Base-by-base conservation (phyloP, 2,329 filamentous ascomycete species). In the Colletotrichum aenigma region DNA sequence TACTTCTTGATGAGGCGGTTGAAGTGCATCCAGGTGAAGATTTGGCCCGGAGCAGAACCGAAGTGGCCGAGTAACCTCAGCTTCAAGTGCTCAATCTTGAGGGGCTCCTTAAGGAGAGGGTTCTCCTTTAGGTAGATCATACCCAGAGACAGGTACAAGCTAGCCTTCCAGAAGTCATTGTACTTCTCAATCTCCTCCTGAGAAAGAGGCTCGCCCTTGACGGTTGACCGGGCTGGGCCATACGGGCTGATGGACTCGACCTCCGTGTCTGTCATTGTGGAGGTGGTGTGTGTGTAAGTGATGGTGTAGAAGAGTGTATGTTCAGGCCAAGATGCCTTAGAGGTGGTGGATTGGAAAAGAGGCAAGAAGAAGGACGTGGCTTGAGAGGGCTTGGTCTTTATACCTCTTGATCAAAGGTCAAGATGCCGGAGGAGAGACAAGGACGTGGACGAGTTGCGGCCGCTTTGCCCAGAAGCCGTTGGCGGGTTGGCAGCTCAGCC, bases 1-100 rank as follows among this genome's bases (percentile, higher is more conserved):
- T 95, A 94, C 84, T 95, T 96, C 84, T 94, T 95, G 88, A 96
- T 95, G 75, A 96, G 86, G 38, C 94, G 92, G 84, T 96, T 96
- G 88, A 95, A 94, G 85, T 96, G 94, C 86, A 95, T 94, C 83
- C 93, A 96, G 38, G 93, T 94, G 84, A 96, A 96, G 74, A 93
- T 92, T 84, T 96, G 94, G 16, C 94, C 94, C n/a, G 94, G 92
- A 66, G 94, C 94, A 4, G 93, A 95, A 70, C 94, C 94, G 88
- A 94, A 96, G 82, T 96, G 94, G 52, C 94, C 94, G 3, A 96
- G 87, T 10, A 96, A 87, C 78, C 94, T 91, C 75, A 90, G 88
- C 85, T 96, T 96, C 85, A 96, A 87, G 81, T 96, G 93, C 70
- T 94, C 91, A 36, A 90, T 86, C 79, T 91, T 91, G 78, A 95